phyloP scores from a whole-genome alignment of 495 filamentous ascomycete species.

The Pseudevernia furfuracea region DNA sequence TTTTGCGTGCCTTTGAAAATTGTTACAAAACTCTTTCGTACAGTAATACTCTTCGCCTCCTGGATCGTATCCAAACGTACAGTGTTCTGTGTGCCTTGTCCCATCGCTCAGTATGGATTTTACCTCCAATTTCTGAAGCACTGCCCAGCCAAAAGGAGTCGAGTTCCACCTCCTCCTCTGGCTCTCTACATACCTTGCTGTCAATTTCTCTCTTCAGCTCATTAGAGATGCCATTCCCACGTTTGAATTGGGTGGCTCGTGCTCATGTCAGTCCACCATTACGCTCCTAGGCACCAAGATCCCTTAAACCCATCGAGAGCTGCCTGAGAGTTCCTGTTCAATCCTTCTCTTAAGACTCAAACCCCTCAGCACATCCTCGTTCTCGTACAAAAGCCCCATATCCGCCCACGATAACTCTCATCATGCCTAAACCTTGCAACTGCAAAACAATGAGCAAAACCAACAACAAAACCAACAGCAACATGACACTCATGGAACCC shows the following conservation, averaged over 20 bases:
- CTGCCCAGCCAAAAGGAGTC: neutral
- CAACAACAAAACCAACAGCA: neutral
- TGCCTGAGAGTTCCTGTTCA: neutral
- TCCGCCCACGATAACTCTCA: neutral
- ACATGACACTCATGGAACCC: neutral
- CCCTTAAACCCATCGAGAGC: neutral
- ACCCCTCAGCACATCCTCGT: neutral
- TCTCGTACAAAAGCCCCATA: neutral
- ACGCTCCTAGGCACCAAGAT: neutral
- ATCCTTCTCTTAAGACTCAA: neutral
- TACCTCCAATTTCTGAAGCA: neutral
- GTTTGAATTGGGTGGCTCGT: neutral
- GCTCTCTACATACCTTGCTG: neutral
- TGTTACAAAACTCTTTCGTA: neutral
- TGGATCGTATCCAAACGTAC: neutral
- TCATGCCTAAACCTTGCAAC: neutral
- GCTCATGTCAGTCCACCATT: neutral
- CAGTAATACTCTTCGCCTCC: neutral
- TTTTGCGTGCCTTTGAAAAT: neutral
- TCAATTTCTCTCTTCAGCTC: neutral
- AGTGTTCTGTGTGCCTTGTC: slow-evolving; percentile 2
- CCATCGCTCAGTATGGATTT: neutral
- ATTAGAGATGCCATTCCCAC: neutral
- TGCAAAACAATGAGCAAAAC: neutral
- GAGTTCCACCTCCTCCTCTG: neutral